These are phyloP conservation scores for Spatholobus suberectus DNA, from an alignment of 306 rosid species.

Conservation along the genomic window DNA sequence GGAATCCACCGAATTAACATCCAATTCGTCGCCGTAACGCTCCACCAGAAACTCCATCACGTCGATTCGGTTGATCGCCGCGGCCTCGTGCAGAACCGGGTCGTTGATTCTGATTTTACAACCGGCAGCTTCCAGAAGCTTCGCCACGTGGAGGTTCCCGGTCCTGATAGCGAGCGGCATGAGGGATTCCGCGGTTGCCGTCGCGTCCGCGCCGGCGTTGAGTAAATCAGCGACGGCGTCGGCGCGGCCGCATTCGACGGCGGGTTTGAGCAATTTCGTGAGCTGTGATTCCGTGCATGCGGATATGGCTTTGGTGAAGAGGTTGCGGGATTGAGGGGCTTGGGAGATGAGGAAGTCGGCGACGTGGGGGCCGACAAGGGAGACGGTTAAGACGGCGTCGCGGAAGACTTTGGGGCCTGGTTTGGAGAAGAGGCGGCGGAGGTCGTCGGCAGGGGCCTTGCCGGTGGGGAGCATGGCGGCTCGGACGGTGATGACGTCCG, in stretches of 20 bases:
- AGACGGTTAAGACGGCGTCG: conserved; percentile 71
- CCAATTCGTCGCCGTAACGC: conserved; percentile 21
- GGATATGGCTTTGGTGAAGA: conserved; percentile 57
- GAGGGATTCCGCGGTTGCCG: conserved; percentile 51
- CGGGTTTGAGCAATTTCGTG: conserved; percentile 53
- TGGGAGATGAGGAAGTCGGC: conserved; percentile 59
- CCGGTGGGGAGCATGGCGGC: conserved; percentile 86
- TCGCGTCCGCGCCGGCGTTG: conserved; percentile 66
- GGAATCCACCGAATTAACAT: conserved; percentile 50
- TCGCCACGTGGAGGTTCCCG: conserved; percentile 50
- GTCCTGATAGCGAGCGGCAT: conserved; percentile 52
- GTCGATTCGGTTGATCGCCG: conserved; percentile 61
- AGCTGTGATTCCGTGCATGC: conserved; percentile 58
- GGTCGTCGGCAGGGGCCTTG: conserved; percentile 65
- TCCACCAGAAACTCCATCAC: conserved; percentile 54
- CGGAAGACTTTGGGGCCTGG: conserved; percentile 83
- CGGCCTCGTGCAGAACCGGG: conserved; percentile 60
- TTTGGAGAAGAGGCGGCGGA: conserved; percentile 67
- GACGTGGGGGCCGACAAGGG: conserved; percentile 67
- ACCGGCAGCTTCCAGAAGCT: conserved; percentile 59
- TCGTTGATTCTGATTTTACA: conserved; percentile 50
- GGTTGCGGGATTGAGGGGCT: conserved; percentile 28
- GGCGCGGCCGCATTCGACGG: conserved; percentile 49
- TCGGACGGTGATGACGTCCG: conserved; percentile 65
- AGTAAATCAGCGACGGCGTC: conserved; percentile 55